Base-by-base conservation (phyloP, 2,329 filamentous ascomycete species). In the Pseudogymnoascus sp. region DNA sequence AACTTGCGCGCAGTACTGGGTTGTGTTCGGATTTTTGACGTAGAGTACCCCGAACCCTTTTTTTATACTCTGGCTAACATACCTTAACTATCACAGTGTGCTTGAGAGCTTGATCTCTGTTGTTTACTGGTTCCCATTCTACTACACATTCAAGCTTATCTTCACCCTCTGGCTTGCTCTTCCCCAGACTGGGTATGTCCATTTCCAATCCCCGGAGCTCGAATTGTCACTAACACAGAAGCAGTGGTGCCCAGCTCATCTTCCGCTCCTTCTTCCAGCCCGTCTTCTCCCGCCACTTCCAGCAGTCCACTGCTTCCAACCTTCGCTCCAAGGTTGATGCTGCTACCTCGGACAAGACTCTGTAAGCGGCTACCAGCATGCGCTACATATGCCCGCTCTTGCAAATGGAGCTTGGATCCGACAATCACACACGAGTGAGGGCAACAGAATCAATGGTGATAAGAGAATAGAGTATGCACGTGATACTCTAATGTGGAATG, bases 111-210 rank as follows among this genome's bases (percentile, higher is more conserved):
- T 89, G 64, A 78, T 95, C 71, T 91, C 83, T 77, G 88, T 91
- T 65, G 89, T 93, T 65, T 94, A 94, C 83, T 95, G 90, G 90
- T 91, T 95, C 81, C 89, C 94, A 73, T 99, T 99, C 81, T 99
- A 99, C 88, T 99, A 90, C 79, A 93, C 92, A 74, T 97, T 99
- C 89, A 99, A 99, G 85, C 97, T 99, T 74, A 81, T 95, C 73
- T 89, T 97, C 75, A 83, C 97, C 71, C 87, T 99, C 75, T 99
- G 94, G 94, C 91, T 99, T 79, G 87, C 93, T 70, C 91, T 99
- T 72, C 94, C 94, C 75, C 84, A 90, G 76, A 97, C 95, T 81
- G 81, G 82, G 93, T 97, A 87, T 74, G 88, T 79, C 47, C 16
- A 6, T 34, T 54, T 22, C 47, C 25, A 25, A 20, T 34, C 25